Evolutionary conservation across 139 green algal species (phyloP), one percentile per base, ranked within the genome.

Genomic region (Picochlorum sp.): DNA sequence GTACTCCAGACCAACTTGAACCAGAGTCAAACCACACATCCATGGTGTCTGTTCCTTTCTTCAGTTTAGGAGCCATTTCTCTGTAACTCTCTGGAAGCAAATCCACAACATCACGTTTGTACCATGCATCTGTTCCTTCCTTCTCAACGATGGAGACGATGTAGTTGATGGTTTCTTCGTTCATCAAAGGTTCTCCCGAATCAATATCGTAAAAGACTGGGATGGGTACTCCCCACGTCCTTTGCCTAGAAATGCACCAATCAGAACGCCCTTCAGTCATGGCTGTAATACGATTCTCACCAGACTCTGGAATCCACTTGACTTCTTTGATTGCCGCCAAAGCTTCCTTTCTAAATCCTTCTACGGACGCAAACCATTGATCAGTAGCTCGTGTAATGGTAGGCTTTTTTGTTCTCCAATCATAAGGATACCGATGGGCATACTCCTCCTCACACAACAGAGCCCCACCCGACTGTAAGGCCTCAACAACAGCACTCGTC

Each of bases 1-100:
- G 65, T 57, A 96, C 89, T 8, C 82, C 91, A 45, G 89, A 87
- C 92, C 92, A 98, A 77, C 77, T 90, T 73, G 65, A 83, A 70
- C 94, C 94, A 44, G 81, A 94, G 77, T 99, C 94, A 77, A 99
- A 98, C 94, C 94, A 98, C 37, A 99, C 94, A 63, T 99, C 94
- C 94, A 99, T 98, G 6, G 94, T 99, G 76, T 99, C 94, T 75
- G 89, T 84, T 26, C 91, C 92, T 69, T 91, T 88, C 18, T 51
- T 61, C 26, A 90, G 79, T 38, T 66, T 31, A 20, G 62, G 38
- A 16, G 89, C 89, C 66, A 85, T 45, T 59, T 76, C 68, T 16
- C 18, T 15, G 23, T 88, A 68, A 7, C 52, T 49, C 24, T 83
- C 69, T 1, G 94, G 94, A 69, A 99, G 86, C 72, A 99, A 84